These are phyloP conservation scores for Tuber calosporum DNA, from an alignment of 495 filamentous ascomycete genomes.

Conservation along the genomic window DNA sequence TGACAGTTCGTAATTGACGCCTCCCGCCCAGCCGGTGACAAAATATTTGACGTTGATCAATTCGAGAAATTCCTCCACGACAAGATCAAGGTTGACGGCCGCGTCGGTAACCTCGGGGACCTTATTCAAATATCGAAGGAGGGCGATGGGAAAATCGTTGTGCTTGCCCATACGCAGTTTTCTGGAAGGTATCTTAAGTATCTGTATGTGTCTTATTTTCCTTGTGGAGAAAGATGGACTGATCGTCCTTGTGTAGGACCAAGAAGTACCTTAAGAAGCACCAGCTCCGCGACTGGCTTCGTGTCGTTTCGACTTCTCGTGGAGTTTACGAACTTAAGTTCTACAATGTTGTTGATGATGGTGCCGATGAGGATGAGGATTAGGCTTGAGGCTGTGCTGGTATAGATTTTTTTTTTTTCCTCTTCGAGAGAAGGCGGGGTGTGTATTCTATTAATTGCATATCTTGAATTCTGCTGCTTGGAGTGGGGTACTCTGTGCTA, in stretches of 20 bases:
- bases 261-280: conserved; percentile 99
- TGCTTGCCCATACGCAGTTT: conserved; percentile 94
- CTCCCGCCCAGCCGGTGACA: conserved; percentile 92
- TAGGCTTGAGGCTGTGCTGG: conserved; percentile 48
- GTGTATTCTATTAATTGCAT: background rate
- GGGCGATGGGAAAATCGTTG: conserved; percentile 94
- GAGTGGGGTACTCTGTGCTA: background rate
- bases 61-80: conserved; percentile 99
- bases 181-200: conserved; percentile 99
- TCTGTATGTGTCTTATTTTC: conserved; percentile 57
- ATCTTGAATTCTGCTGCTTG: background rate
- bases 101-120: conserved; percentile 95
- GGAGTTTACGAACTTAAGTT: conserved; percentile 98
- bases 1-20: conserved; percentile 95
- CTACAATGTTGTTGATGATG: conserved; percentile 99
- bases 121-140: conserved; percentile 78
- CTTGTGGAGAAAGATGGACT: background rate
- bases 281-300: conserved; percentile 98
- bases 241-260: conserved; percentile 54
- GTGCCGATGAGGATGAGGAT: conserved; percentile 93
- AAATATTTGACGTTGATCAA: conserved; percentile 98
- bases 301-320: conserved; percentile 92
- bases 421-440: no score
- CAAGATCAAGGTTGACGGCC: conserved; percentile 98
- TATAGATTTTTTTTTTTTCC: background rate